These are phyloP conservation scores for Coprinellus micaceus DNA, from an alignment of 768 basidiomycete genomes.

Conservation along the genomic window DNA sequence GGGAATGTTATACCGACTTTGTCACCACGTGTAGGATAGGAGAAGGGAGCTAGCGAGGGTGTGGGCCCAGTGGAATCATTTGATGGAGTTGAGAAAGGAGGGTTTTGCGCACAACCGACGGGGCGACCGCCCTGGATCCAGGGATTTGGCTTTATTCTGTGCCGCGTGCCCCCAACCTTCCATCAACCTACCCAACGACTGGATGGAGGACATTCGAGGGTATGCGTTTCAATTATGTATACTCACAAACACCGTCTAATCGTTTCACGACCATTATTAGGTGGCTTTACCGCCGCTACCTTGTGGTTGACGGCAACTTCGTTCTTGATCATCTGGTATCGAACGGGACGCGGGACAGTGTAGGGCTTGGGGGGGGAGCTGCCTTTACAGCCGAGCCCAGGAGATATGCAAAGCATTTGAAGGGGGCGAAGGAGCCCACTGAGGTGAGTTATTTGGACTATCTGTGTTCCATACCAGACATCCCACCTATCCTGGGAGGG, in stretches of 20 bases:
- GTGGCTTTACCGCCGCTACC: slow-evolving; percentile 10
- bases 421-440: slow-evolving; percentile 1
- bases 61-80: neutral
- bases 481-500: too few relatives aligned
- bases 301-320: too few relatives aligned
- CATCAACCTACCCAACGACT: slow-evolving; percentile 10
- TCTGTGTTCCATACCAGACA: neutral
- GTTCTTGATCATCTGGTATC: slow-evolving; percentile 19
- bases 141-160: slow-evolving; percentile 17
- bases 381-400: slow-evolving; percentile 20
- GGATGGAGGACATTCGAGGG: slow-evolving; percentile 4
- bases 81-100: neutral
- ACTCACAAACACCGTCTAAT: neutral
- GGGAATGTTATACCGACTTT: neutral
- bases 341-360: slow-evolving; percentile 18
- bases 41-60: neutral
- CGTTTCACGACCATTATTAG: neutral
- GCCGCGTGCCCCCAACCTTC: slow-evolving; percentile 15
- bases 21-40: neutral
- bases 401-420: slow-evolving; percentile 20
- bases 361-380: slow-evolving; percentile 23
- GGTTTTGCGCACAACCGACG: neutral
- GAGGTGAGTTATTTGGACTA: slow-evolving; percentile 12
- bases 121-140: neutral
- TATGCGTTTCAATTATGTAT: neutral